Evolutionary conservation across 805 yeast species (phyloP), one percentile per base, ranked within the genome.

Genomic region (Starmerella gropengiesseri): DNA sequence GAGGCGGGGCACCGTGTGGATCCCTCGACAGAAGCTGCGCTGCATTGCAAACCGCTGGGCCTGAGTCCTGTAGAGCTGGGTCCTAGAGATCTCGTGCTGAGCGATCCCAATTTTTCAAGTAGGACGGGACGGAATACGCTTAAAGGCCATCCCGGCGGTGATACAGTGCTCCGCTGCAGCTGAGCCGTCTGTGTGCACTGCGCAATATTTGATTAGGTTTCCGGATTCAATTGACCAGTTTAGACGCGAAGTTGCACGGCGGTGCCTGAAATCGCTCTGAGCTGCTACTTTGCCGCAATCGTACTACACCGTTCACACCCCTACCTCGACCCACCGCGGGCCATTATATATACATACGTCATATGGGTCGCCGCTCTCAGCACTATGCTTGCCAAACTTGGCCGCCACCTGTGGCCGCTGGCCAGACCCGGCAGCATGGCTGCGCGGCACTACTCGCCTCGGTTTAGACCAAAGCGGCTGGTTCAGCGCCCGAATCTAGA

Each of bases 1-100:
- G 30, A 83, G 64, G 27, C 52, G 60, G 5, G 94, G 94, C 5
- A 78, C 81, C 2, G 73, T 65, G 59, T 82, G 93, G 18, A 82
- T 56, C 26, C 55, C 41, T 38, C 68, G 59, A 29, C 29, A 20
- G 17, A 20, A 14, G 29, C 22, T 3, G 6, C 37, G 37, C 5
- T 34, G 37, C 37, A 34, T 34, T 12, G 26, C 33, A 28, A 40
- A 40, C 40, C 43, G 18, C 6, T 35, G 14, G 22, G 4, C n/a
- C 33, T 7, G 21, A 14, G 33, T 7, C 19, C 13, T 14, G 20
- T 6, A 14, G 7, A 7, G 19, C 12, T 6, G 9, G 20, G 21
- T 7, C 21, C 30, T 7, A 7, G 13, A 7, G 7, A 23, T 7
- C 26, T 7, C 26, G 11, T 11, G 14, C 16, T 7, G 26, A 23